These are phyloP conservation scores for Macrolepiota albuminosa DNA, from an alignment of 768 basidiomycete species.

Conservation along the genomic window DNA sequence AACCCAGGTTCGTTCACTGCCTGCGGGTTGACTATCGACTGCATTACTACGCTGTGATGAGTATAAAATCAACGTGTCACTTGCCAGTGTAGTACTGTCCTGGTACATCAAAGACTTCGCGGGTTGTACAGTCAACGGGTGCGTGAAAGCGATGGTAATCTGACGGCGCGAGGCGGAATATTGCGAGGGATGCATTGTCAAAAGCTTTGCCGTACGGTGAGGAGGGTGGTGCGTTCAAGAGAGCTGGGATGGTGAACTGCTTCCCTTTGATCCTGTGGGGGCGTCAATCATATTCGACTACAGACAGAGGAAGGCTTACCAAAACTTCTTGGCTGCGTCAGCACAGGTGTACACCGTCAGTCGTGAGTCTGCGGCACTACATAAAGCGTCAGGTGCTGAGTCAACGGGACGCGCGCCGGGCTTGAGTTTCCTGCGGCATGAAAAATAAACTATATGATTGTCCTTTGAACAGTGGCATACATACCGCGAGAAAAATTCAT, in stretches of 20 bases:
- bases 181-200: constrained; percentile 47
- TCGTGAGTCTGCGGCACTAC: constrained; percentile 69
- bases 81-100: constrained; percentile 61
- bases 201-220: constrained; percentile 39
- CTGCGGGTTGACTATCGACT: constrained; percentile 61
- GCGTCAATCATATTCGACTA: neutral
- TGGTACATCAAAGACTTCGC: constrained; percentile 38
- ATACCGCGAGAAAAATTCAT: constrained; percentile 69
- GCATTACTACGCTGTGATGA: no score
- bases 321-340: constrained; percentile 59
- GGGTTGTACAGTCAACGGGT: constrained; percentile 54
- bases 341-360: constrained; percentile 63
- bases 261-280: constrained; percentile 58
- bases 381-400: constrained; percentile 46
- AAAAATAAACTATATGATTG: neutral
- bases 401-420: constrained; percentile 57
- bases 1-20: constrained; percentile 65
- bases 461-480: neutral
- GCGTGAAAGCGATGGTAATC: constrained; percentile 83
- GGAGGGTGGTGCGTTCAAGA: constrained; percentile 44
- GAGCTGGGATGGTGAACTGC: constrained; percentile 58
- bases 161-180: constrained; percentile 73
- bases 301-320: constrained; percentile 35
- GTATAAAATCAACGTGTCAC: constrained; percentile 1
- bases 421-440: constrained; percentile 41